Conservation (phyloP, 768 basidiomycete genomes). For the Tubosaeta sp. region DNA sequence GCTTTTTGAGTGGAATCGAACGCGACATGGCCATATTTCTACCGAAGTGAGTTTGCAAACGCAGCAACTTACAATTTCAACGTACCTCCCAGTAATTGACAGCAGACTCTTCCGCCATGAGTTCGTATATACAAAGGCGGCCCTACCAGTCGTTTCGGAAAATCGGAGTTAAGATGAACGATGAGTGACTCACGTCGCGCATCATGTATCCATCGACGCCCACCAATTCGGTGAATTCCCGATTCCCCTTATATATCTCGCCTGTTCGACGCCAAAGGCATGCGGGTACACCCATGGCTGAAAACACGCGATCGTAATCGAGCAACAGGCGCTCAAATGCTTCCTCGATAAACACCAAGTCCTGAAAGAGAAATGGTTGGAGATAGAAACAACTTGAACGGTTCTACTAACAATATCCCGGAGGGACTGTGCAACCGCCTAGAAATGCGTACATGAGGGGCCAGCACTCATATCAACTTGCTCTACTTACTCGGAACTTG, state of each 20-base stretch:
- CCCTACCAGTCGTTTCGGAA: conserved; percentile 44
- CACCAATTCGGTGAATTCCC: conserved; percentile 89
- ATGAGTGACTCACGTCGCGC: conserved; percentile 60
- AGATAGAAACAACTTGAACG: not conserved
- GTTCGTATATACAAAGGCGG: conserved; percentile 91
- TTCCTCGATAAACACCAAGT: conserved; percentile 96
- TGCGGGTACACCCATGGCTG: conserved; percentile 95
- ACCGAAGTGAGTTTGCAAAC: conserved; percentile 1
- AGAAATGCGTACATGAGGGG: not conserved
- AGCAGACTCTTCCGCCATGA: conserved; percentile 96
- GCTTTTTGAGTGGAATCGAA: conserved; percentile 92
- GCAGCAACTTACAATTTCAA: not conserved
- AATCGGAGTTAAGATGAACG: not conserved
- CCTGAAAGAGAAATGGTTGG: conserved; percentile 38
- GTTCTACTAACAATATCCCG: conserved; percentile 60
- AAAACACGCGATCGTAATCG: conserved; percentile 92
- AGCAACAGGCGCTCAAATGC: conserved; percentile 93
- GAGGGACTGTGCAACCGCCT: conserved; percentile 82
- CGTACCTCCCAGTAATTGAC: conserved; percentile 96
- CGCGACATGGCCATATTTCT: conserved; percentile 95
- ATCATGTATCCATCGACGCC: conserved; percentile 85
- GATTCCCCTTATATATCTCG: conserved; percentile 98
- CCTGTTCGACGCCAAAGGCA: conserved; percentile 96
- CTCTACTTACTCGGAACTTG: conserved; percentile 66
- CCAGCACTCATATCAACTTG: not conserved